These are phyloP conservation scores for Pyronema omphalodes DNA, from an alignment of 495 filamentous ascomycete genomes.

Conservation along the genomic window DNA sequence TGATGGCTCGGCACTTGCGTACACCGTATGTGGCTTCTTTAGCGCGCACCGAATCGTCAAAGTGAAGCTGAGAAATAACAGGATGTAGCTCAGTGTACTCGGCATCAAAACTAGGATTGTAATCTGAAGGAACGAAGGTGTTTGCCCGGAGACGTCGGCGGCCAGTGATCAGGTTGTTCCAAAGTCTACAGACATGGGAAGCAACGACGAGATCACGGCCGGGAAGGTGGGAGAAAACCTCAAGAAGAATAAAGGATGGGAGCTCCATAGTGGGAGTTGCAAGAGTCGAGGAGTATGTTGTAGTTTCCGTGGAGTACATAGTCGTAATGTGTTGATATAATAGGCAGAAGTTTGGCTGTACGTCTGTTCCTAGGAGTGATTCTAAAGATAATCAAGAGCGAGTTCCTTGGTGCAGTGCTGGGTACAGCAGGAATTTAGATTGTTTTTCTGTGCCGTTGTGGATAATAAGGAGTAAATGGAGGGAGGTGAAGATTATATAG, in stretches of 20 bases:
- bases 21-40: slow-evolving; percentile 9
- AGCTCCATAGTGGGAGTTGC: not conserved
- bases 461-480: too few species aligned
- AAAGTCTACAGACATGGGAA: slow-evolving; percentile 8
- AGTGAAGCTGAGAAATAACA: slow-evolving; percentile 10
- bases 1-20: not conserved
- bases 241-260: slow-evolving; percentile 13
- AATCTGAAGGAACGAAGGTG: slow-evolving; percentile 4
- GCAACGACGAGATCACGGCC: slow-evolving; percentile 9
- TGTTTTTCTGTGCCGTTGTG: too few species aligned
- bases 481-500: too few species aligned
- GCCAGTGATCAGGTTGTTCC: slow-evolving; percentile 6
- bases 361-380: too few species aligned
- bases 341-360: too few species aligned
- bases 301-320: too few species aligned
- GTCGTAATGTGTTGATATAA: too few species aligned
- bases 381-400: too few species aligned
- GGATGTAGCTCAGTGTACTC: slow-evolving; percentile 9
- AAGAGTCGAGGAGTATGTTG: too few species aligned
- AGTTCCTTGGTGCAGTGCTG: too few species aligned
- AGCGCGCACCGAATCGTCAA: slow-evolving; percentile 2
- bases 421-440: too few species aligned
- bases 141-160: slow-evolving; percentile 8
- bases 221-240: slow-evolving; percentile 10
- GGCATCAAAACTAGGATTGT: not conserved